Percentiles rank a stretch among this genome's conserved stretches.
These are phyloP conservation scores for Handroanthus guayacan DNA, from an alignment of 257 asterid species.

Conservation along the genomic window DNA sequence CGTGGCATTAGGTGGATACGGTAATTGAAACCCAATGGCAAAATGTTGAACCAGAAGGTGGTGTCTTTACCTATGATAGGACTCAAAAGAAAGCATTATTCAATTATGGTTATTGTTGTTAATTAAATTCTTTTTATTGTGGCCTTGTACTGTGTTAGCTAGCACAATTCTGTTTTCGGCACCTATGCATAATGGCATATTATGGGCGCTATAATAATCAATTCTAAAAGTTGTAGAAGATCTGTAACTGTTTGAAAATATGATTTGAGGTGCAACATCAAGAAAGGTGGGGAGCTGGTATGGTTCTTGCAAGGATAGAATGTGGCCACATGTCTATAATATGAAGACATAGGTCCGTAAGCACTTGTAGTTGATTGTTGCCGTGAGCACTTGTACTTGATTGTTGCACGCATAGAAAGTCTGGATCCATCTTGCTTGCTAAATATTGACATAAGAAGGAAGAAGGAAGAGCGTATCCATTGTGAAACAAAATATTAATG, in stretches of 20 bases:
- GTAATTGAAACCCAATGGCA: neutral
- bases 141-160: constrained; percentile 2
- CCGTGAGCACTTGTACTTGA: constrained; percentile 14
- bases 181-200: neutral
- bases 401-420: neutral
- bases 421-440: constrained; percentile 23
- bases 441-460: constrained; percentile 7
- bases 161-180: neutral
- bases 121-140: constrained; percentile 4
- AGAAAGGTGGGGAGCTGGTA: constrained; percentile 3
- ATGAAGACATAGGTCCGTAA: constrained; percentile 10
- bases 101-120: neutral
- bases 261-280: neutral
- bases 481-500: neutral
- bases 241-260: neutral
- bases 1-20: neutral
- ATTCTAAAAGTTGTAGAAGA: neutral
- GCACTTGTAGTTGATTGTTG: constrained; percentile 13
- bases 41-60: neutral
- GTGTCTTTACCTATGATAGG: neutral
- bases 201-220: neutral
- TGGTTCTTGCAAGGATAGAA: neutral
- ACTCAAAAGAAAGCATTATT: constrained; percentile 3
- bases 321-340: neutral
- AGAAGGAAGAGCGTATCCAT: constrained; percentile 6